Evolutionary conservation across 2,329 filamentous ascomycete species (phyloP), one percentile per base, ranked within the genome.

Genomic region (Pseudogymnoascus sp.): DNA sequence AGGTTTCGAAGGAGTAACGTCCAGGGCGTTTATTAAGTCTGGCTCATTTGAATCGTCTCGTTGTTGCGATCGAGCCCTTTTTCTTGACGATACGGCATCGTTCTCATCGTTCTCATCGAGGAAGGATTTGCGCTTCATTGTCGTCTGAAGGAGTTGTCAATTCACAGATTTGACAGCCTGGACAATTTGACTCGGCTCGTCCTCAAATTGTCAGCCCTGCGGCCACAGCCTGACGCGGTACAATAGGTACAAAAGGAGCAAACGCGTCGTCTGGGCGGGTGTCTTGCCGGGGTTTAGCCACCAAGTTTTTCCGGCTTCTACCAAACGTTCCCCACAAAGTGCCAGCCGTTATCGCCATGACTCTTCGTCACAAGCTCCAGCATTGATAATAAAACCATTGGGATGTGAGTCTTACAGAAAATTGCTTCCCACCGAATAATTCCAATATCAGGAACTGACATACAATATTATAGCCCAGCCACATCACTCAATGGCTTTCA

Each of bases 401-500:
- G 13, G 6, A 52, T 7, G 45, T 52, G 31, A 29, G 45, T 52
- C 31, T 52, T 52, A 13, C 3, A 4, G 13, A 31, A 52, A 52
- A 52, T 15, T 31, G 13, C n/a, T 52, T 31, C 25, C 25, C 4
- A 25, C 27, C 15, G 31, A 10, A 29, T 52, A 25, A 29, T 18
- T 31, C 1, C 55, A 12, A 7, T 39, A 35, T 13, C 9, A 36
- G 55, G 3, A 7, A 21, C 18, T 36, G 31, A 35, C 55, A 21
- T 37, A 1, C 12, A 39, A 21, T 25, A 37, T 35, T 39, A 25
- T 59, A 36, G 55, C 29, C 33, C 33, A 59, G 5, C 18, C 25
- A 21, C 60, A 35, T 1, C 0, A 15, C 55, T 37, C 65, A 69
- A 73, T 73, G 70, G 70, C 68, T 65, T 63, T 67, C 63, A 66